phyloP scores from a whole-genome alignment of 352 stramenopile genomes.

The Phytophthora tentaculata region DNA sequence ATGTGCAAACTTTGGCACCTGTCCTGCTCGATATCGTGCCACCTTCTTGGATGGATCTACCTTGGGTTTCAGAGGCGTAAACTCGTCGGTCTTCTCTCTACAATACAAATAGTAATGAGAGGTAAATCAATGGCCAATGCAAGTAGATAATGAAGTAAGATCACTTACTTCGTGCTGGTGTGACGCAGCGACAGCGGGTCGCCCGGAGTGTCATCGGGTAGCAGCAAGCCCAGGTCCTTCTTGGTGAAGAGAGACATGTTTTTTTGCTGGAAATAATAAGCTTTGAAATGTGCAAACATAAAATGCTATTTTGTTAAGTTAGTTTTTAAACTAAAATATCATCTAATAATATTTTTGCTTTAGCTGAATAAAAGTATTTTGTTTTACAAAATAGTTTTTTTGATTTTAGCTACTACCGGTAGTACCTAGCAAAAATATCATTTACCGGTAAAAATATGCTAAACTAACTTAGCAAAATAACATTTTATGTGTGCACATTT shows the following conservation, averaged over 20 bases:
- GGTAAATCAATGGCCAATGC: neutral
- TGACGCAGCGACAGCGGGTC: constrained; percentile 84
- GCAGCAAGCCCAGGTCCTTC: constrained; percentile 83
- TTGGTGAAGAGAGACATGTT: constrained; percentile 90
- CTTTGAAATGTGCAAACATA: neutral
- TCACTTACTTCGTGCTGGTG: constrained; percentile 64
- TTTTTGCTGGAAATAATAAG: too few species aligned
- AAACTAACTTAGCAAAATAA: too few species aligned
- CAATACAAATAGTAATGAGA: constrained; percentile 2
- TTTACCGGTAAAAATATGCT: too few species aligned
- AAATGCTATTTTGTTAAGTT: neutral
- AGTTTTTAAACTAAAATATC: too few species aligned
- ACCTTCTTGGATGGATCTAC: constrained; percentile 86
- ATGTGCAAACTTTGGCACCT: constrained; percentile 77
- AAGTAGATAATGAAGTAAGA: neutral
- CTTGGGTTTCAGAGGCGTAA: constrained; percentile 80
- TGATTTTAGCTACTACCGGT: too few species aligned
- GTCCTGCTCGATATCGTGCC: constrained; percentile 79
- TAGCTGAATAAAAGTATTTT: too few species aligned
- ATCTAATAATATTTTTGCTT: too few species aligned
- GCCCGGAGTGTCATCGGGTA: constrained; percentile 81
- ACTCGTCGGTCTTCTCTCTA: constrained; percentile 75
- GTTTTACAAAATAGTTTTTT: too few species aligned
- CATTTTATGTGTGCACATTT: too few species aligned
- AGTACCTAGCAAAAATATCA: too few species aligned